Conservation (phyloP, 495 filamentous ascomycete genomes). For the Penicillium arizonense region DNA sequence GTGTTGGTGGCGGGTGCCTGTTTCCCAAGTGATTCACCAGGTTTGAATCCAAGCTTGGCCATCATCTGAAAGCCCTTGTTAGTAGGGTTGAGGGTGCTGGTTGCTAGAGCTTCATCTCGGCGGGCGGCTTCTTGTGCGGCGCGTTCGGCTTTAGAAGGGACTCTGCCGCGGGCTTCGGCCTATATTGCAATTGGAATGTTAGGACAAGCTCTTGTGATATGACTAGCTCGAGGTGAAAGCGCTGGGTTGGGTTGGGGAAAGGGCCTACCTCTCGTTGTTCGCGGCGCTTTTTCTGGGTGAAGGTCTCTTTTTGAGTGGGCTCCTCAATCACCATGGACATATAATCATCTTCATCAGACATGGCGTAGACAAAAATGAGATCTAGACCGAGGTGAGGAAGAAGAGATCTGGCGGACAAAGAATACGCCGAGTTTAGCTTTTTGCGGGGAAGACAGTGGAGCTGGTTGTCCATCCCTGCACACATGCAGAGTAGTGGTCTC, state of each 20-base stretch:
- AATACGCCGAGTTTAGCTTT: constrained; percentile 9
- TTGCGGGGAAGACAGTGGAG: constrained; percentile 23
- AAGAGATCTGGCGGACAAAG: neutral
- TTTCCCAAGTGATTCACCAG: constrained; percentile 69
- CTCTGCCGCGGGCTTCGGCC: constrained; percentile 45
- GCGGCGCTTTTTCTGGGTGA: constrained; percentile 53
- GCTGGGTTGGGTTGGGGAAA: constrained; percentile 1
- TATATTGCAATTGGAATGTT: constrained; percentile 10
- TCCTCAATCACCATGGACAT: constrained; percentile 64
- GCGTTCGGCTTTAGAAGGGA: constrained; percentile 76
- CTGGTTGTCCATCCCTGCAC: too few species aligned
- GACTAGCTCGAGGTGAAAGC: neutral
- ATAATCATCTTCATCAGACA: constrained; percentile 60
- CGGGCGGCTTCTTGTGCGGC: constrained; percentile 63
- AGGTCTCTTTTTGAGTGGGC: constrained; percentile 53
- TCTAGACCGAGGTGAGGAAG: neutral
- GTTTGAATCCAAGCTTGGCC: constrained; percentile 89
- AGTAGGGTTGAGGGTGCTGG: constrained; percentile 61
- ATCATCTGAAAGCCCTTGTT: constrained; percentile 92
- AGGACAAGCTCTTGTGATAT: neutral
- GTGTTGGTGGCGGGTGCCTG: constrained; percentile 8
- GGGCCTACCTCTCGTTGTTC: constrained; percentile 51
- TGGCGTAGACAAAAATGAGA: constrained; percentile 4
- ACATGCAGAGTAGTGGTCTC: too few species aligned
- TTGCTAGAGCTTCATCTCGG: constrained; percentile 72